These are phyloP conservation scores for Leptographium galeiforme DNA, from an alignment of 2,329 filamentous ascomycete species.

Conservation along the genomic window DNA sequence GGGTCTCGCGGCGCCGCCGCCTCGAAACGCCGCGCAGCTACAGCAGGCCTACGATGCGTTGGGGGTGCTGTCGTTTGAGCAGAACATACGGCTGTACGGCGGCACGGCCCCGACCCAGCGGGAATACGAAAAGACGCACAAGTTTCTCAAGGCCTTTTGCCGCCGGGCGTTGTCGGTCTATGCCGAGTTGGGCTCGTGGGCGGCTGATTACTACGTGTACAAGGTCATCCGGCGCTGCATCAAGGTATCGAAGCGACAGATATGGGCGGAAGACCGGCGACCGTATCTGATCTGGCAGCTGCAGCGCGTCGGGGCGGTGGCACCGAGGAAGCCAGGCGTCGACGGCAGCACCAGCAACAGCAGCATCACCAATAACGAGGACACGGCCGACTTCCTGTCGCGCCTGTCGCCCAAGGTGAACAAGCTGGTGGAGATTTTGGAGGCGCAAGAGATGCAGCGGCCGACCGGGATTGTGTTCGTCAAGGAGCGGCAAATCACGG, in stretches of 20 bases:
- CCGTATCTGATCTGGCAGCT: constrained; percentile 39
- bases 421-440: constrained; percentile 38
- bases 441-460: constrained; percentile 23
- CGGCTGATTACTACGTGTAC: constrained; percentile 51
- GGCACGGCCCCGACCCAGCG: background rate
- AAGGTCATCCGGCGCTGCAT: constrained; percentile 24
- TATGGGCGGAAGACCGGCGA: constrained; percentile 29
- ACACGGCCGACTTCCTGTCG: background rate
- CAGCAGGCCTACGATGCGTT: background rate
- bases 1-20: background rate
- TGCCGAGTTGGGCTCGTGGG: constrained; percentile 52
- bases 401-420: constrained; percentile 40
- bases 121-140: background rate
- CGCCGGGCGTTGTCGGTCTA: constrained; percentile 36
- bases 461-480: constrained; percentile 55
- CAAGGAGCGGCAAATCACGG: constrained; percentile 45
- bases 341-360: background rate
- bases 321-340: background rate
- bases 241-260: background rate
- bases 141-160: constrained; percentile 42
- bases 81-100: background rate
- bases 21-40: constrained; percentile 29
- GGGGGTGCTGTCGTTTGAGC: background rate
- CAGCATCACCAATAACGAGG: too few relatives aligned
- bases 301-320: background rate